A percentile compares a stretch with the other conserved stretches of the same genome.
phyloP scores from a whole-genome alignment of 2,329 filamentous ascomycete species.

The Arthroderma sp. region DNA sequence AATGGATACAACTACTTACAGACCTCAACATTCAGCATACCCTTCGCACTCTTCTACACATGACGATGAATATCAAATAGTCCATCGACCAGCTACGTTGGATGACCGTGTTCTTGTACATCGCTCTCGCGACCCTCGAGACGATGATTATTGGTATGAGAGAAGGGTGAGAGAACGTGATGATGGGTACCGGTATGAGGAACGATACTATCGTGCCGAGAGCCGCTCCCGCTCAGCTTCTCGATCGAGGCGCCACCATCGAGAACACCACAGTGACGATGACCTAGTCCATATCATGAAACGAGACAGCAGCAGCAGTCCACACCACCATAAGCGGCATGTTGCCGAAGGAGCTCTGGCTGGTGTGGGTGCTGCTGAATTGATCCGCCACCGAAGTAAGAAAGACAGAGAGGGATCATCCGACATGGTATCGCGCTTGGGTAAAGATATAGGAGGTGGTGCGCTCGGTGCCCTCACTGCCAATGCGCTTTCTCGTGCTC shows the following conservation, averaged over 20 bases:
- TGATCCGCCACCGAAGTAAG: slow-evolving; percentile 46
- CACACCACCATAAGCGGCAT: slow-evolving; percentile 41
- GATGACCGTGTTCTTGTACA: slow-evolving; percentile 37
- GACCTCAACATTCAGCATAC: slow-evolving; percentile 43
- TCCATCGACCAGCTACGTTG: slow-evolving; percentile 43
- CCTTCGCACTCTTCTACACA: slow-evolving; percentile 36
- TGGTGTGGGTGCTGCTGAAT: slow-evolving; percentile 47
- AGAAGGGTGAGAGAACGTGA: slow-evolving; percentile 43
- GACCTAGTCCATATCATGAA: slow-evolving; percentile 47
- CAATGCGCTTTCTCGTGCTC: slow-evolving; percentile 41
- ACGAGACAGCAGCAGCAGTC: slow-evolving; percentile 32
- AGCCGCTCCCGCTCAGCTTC: slow-evolving; percentile 25
- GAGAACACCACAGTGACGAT: slow-evolving; percentile 46
- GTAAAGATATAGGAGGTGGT: slow-evolving; percentile 44
- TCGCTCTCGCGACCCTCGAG: slow-evolving; percentile 32
- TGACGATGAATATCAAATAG: slow-evolving; percentile 46
- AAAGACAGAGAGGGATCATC: slow-evolving; percentile 37
- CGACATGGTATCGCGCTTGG: slow-evolving; percentile 35
- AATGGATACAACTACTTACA: slow-evolving; percentile 1
- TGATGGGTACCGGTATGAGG: slow-evolving; percentile 29
- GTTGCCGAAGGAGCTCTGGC: slow-evolving; percentile 50
- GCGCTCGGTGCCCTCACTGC: slow-evolving; percentile 49
- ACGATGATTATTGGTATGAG: slow-evolving; percentile 51
- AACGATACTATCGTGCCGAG: slow-evolving; percentile 34
- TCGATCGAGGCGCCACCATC: slow-evolving; percentile 27